A percentile compares a stretch with the other conserved stretches of the same genome.
These are phyloP conservation scores for Populus euphratica DNA, from an alignment of 345 rosid species.

Conservation along the genomic window DNA sequence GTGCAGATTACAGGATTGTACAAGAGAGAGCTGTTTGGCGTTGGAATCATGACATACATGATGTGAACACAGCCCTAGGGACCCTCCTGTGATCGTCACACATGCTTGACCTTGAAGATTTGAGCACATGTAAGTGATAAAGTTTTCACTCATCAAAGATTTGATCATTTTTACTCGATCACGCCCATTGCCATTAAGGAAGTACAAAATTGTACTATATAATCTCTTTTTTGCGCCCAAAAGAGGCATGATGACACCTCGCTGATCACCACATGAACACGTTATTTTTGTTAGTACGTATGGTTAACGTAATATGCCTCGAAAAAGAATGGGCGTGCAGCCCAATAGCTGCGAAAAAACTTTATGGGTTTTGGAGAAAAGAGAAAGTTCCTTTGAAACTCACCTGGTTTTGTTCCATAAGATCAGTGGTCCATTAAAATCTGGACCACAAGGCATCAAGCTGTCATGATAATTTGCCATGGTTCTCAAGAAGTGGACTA, in stretches of 20 bases:
- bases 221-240: neutral
- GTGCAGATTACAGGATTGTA: neutral
- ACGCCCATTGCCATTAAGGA: neutral
- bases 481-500: neutral
- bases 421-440: neutral
- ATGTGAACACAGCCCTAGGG: neutral
- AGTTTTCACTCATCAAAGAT: neutral
- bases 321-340: neutral
- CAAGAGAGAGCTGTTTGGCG: neutral
- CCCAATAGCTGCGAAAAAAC: neutral
- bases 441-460: conserved; percentile 11
- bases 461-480: neutral
- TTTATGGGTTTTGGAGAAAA: neutral
- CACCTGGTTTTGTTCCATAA: neutral
- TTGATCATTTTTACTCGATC: neutral
- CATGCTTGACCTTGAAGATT: neutral
- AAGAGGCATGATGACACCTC: neutral
- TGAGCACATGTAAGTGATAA: neutral
- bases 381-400: neutral
- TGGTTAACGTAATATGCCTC: neutral
- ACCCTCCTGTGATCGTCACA: neutral
- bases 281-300: no score
- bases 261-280: neutral
- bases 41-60: conserved; percentile 5
- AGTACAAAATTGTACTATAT: neutral